A percentile compares a stretch with the other conserved stretches of the same genome.
These are phyloP conservation scores for Fusarium euwallaceae DNA, from an alignment of 2,329 filamentous ascomycete genomes.

Conservation along the genomic window DNA sequence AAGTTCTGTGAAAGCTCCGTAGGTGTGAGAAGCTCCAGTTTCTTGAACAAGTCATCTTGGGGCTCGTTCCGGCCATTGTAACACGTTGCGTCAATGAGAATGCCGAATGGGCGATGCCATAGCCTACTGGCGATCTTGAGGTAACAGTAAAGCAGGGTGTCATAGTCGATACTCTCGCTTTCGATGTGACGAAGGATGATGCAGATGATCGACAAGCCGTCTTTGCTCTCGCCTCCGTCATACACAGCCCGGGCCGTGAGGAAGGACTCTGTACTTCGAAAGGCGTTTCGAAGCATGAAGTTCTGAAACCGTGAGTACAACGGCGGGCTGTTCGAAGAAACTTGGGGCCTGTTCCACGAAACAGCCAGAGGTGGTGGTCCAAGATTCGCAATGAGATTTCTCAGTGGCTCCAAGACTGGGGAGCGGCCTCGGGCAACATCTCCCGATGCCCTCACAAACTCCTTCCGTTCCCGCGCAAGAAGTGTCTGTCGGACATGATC, in stretches of 20 bases:
- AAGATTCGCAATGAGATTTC: constrained; percentile 74
- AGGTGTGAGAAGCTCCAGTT: constrained; percentile 72
- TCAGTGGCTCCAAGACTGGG: constrained; percentile 70
- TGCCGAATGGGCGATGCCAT: constrained; percentile 77
- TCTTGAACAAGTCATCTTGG: constrained; percentile 74
- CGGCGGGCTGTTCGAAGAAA: constrained; percentile 73
- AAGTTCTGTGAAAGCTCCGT: constrained; percentile 71
- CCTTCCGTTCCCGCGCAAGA: constrained; percentile 69
- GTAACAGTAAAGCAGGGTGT: constrained; percentile 76
- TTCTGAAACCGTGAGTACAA: constrained; percentile 78
- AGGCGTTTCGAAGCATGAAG: constrained; percentile 79
- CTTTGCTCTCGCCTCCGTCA: constrained; percentile 79
- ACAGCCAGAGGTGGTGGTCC: constrained; percentile 77
- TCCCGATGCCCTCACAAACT: constrained; percentile 66
- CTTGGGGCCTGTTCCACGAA: constrained; percentile 76
- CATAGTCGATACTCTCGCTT: constrained; percentile 73
- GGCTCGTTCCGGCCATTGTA: constrained; percentile 77
- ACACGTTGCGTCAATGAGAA: constrained; percentile 78
- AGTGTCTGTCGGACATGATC: constrained; percentile 76
- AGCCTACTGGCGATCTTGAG: constrained; percentile 78
- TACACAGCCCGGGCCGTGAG: constrained; percentile 75
- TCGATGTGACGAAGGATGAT: constrained; percentile 78
- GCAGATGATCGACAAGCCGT: constrained; percentile 77
- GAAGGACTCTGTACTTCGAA: constrained; percentile 74
- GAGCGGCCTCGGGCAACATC: constrained; percentile 66